Evolutionary conservation across 805 yeast species (phyloP), one percentile per base, ranked within the genome.

Genomic region (Nakazawaea peltata): DNA sequence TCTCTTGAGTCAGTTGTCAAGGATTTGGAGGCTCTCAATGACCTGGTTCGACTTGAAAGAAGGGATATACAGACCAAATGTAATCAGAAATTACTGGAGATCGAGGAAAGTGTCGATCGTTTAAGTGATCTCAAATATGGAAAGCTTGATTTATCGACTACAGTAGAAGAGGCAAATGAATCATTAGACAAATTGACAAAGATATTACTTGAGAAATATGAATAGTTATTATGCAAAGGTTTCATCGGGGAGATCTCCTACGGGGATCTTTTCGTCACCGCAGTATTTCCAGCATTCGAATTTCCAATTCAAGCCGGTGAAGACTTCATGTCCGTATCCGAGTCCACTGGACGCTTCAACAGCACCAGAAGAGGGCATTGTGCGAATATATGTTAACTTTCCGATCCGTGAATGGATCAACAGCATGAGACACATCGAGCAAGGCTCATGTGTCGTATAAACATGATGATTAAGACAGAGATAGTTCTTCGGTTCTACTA

Each of bases 371-470:
- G 41, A 39, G 0, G 47, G 44, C 43, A 71, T 67, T 2, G 70
- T 59, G 26, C 61, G 58, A 13, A 82, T 44, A 55, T 77, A 90
- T 1, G 83, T 59, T 23, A 90, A 59, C 34, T 86, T 64, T 12
- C 75, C 69, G 0, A 92, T 70, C 32, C 98, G 65, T 1, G 97
- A 90, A 53, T 92, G 98, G 9, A 88, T 78, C 27, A 92, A 63
- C 0, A 97, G 97, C 98, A 92, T 92, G 5, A 84, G 61, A 50
- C 98, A 92, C 97, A 90, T 92, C 0, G 85, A 73, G 49, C 98
- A 92, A 0, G 98, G 98, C 54, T 92, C 98, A 52, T 87, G 95
- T 0, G 95, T 81, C 1, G 94, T 82, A 50, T 82, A 86, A 0
- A 92, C 86, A 41, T 83, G 77, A 44, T 76, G 68, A 36, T 78